Percentiles rank a stretch among this genome's conserved stretches.
Evolutionary conservation across 768 basidiomycete species (phyloP).

Genomic region (Auricularia auricula-judae): DNA sequence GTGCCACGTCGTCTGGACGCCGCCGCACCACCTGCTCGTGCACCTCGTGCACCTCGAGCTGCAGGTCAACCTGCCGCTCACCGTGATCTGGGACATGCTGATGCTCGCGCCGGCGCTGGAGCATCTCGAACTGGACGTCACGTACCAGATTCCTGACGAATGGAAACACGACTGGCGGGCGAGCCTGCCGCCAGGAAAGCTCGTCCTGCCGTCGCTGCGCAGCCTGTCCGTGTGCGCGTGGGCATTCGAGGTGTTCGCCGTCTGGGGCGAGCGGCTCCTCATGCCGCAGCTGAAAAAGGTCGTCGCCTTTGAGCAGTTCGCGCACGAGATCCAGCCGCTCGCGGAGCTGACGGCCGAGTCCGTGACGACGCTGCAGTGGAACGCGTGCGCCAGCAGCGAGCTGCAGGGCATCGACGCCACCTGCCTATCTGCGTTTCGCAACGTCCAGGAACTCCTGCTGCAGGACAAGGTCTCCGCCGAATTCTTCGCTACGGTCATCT

Average conservation of each 20-base stretch:
- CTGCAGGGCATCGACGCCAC: no score
- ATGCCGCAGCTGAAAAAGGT: background rate
- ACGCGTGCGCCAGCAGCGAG: no score
- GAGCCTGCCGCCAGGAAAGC: background rate
- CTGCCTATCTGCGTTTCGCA: no score
- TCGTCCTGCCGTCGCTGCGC: background rate
- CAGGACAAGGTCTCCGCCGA: no score
- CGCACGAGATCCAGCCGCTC: no score
- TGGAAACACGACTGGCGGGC: background rate
- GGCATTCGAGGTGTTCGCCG: background rate
- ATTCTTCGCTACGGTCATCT: no score
- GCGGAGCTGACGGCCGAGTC: no score
- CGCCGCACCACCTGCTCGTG: background rate
- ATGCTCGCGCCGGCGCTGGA: background rate
- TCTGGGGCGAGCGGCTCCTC: background rate
- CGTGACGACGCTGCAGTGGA: no score
- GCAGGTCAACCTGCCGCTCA: background rate
- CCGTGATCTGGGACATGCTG: background rate
- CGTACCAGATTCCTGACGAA: background rate
- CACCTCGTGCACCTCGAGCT: background rate
- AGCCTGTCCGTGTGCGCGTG: background rate
- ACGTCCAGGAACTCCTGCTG: no score
- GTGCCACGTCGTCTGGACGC: background rate
- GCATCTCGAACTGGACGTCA: background rate
- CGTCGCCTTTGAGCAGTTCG: background rate